Base-by-base conservation (phyloP, 352 stramenopile species). In the Nothophytophthora sp. region DNA sequence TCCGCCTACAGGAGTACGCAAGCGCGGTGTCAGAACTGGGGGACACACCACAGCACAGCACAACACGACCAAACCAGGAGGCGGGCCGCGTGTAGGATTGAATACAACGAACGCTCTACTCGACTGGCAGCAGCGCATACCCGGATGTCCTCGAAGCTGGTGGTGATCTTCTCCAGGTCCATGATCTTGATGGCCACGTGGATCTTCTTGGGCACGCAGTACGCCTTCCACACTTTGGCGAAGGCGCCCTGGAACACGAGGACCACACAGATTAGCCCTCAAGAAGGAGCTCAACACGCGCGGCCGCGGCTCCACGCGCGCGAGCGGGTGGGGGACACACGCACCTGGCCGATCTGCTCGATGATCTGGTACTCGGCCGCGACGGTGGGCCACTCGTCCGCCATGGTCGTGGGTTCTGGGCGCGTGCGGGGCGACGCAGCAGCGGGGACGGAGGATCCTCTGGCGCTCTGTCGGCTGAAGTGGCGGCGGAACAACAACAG, bases 181-280 rank as follows among this genome's bases (percentile, higher is more conserved):
- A 99, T 98, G 55, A 99, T 97, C 73, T 99, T 99, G 56, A 99
- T 98, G 33, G 97, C 96, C 54, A 98, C 86, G 55, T 94, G 74
- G 42, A 73, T 76, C 56, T 92, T 86, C 67, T 96, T 97, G 25
- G 87, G 64, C 50, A 63, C 67, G 50, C 90, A 98, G 63, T 89
- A 91, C 12, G 96, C 97, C 65, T 96, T 97, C 88, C 94, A 99
- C 19, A 99, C 97, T 50, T 98, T 98, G 20, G 97, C 97, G 66
- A 99, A 99, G 15, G 97, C 96, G n/a, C 97, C 97, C 75, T 98
- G 24, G n/a, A n/a, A n/a, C n/a, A n/a, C n/a, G n/a, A n/a, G n/a
- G n/a, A n/a, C n/a, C n/a, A n/a, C n/a, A n/a, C n/a, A n/a, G n/a
- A n/a, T n/a, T n/a, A n/a, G n/a, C n/a, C n/a, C n/a, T n/a, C n/a